Evolutionary conservation across 1,284 basidiomycete genomes (phyloP).

Genomic region (Ustilago esculenta): DNA sequence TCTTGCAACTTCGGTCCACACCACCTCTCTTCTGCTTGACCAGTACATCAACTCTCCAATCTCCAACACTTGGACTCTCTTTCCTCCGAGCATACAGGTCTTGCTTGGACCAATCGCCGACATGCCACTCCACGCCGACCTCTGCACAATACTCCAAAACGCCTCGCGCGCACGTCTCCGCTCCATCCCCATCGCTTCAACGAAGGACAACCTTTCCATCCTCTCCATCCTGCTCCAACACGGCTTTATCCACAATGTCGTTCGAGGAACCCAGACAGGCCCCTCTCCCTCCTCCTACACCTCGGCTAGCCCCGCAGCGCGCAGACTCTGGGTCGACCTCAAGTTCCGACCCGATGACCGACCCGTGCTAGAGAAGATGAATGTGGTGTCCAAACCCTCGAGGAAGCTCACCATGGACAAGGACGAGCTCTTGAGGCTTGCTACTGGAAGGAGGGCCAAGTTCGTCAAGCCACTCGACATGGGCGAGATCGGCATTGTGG

Average conservation of each 20-base stretch:
- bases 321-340: conserved; percentile 82
- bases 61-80: too few relatives aligned
- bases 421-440: conserved; percentile 77
- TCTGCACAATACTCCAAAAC: conserved; percentile 86
- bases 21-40: not conserved
- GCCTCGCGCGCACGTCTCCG: conserved; percentile 83
- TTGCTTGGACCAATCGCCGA: too few relatives aligned
- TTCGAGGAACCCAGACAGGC: conserved; percentile 78
- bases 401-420: conserved; percentile 78
- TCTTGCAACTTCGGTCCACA: not conserved
- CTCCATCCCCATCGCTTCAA: conserved; percentile 78
- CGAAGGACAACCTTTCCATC: conserved; percentile 82
- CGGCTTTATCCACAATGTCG: conserved; percentile 82
- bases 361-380: conserved; percentile 79
- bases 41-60: not conserved
- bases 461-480: conserved; percentile 78
- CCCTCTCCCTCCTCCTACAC: conserved; percentile 76
- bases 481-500: conserved; percentile 86
- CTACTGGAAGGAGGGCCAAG: conserved; percentile 70
- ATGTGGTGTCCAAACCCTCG: conserved; percentile 79
- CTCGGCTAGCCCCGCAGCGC: conserved; percentile 67
- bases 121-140: conserved; percentile 74
- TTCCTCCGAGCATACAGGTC: too few relatives aligned
- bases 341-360: conserved; percentile 83
- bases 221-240: conserved; percentile 84